Evolutionary conservation across 805 yeast species (phyloP), one percentile per base, ranked within the genome.

Genomic region (Kluyveromyces siamensis): DNA sequence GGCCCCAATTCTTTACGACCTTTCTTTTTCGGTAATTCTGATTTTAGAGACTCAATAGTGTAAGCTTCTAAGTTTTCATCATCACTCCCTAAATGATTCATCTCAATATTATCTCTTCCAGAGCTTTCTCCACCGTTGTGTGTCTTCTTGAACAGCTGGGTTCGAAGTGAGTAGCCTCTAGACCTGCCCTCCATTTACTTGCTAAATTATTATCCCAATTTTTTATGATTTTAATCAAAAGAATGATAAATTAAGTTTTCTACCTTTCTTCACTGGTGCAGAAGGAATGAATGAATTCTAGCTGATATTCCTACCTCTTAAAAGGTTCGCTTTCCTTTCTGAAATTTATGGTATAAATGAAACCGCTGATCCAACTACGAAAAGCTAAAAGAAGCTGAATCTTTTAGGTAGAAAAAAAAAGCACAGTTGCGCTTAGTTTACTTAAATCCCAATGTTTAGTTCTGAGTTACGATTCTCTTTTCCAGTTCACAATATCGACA

Each of bases 81-180:
- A 47, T 49, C 42, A 17, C 40, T 50, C n/a, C 44, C 25, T 6
- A 43, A 37, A n/a, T 45, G 46, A 19, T 18, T 8, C 45, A 43
- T 43, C 18, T 43, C 45, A 19, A 43, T 43, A 6, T 5, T 16
- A 11, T 33, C 27, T 8, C 33, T 7, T 14, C 7, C 45, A 8
- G 38, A 35, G 3, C 39, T 17, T 25, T 59, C 55, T 47, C 52
- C 58, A 45, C 62, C 60, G 47, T 55, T 59, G n/a, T 63, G 51
- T 47, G 58, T 62, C 35, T 62, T 64, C 44, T 63, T 64, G 49
- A 64, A 64, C 60, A 64, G 54, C 40, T 63, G 68, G 1, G 67
- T 64, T 50, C 68, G 61, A 25, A 64, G 52, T 5, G 68, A 64
- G 11, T 55, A 50, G 8, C 67, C 59, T 43, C 68, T 54, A 27